Base-by-base conservation (phyloP, 768 basidiomycete species). In the Tricholoma furcatifolium region DNA sequence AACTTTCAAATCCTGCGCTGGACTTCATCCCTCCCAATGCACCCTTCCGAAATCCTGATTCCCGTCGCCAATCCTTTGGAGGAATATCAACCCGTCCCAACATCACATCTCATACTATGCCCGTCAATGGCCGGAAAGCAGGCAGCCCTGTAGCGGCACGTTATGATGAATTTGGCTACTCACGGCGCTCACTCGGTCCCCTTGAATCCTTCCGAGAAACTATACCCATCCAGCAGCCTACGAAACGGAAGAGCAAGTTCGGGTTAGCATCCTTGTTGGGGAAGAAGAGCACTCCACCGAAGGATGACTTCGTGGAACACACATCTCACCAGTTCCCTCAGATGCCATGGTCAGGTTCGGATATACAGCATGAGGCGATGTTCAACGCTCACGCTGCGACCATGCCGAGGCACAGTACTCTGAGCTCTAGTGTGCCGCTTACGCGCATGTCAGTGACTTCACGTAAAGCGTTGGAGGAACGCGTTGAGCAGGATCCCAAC, bases 401-500 rank as follows among this genome's bases (percentile, higher is more conserved):
- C 7, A 71, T 72, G 17, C 79, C 81, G 31, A 71, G 81, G 21
- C 74, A 83, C 57, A 81, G 79, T 61, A 75, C 72, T 7, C 63
- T 77, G 31, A 75, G 75, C 51, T 65, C 66, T 47, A 64, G 67
- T n/a, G 63, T 63, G 15, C 51, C 68, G 34, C 71, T 68, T 30
- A 72, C 82, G 43, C 76, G 87, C 47, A 74, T 84, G 75, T 88
- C 87, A 38, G 72, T 83, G 17, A 76, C 77, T 9, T 84, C 86
- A 15, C 79, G 85, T 51, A 91, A 84, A 72, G 83, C 83, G 43
- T 74, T 91, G 50, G 88, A 89, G 60, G 83, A 86, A 60, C 76
- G 90, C 18, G 88, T 93, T n/a, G 78, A 85, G n/a, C 91, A 89
- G 68, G 90, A 91, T 65, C 69, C 81, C 3, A 88, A 92, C 15